Evolutionary conservation across 306 rosid genomes (phyloP).

Genomic region (Malus sieversii): DNA sequence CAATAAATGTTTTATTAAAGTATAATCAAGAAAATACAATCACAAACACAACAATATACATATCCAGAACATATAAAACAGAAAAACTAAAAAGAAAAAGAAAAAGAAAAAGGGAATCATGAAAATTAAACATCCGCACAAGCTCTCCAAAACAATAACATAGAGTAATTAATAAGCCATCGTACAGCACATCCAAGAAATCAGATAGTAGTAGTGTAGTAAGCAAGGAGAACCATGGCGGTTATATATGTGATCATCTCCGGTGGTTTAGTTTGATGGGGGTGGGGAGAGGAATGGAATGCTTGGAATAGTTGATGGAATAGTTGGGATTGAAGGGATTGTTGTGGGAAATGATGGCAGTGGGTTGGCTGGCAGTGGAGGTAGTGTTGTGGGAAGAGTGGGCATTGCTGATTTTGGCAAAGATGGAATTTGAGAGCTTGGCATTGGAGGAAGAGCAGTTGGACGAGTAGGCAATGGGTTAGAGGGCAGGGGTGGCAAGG

Average conservation of each 20-base stretch:
- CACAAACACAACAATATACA: neutral
- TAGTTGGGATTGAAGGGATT: neutral
- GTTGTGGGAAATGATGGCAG: constrained; percentile 6
- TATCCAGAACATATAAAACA: neutral
- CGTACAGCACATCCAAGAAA: neutral
- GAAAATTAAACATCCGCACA: neutral
- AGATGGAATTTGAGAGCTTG: constrained; percentile 4
- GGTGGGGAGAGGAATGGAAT: constrained; percentile 6
- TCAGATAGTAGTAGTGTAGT: neutral
- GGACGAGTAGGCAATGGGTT: neutral
- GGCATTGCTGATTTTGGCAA: neutral
- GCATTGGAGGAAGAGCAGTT: neutral
- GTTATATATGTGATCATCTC: neutral
- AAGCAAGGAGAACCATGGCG: neutral
- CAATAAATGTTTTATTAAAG: too few relatives aligned
- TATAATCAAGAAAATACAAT: neutral
- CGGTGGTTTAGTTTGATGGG: constrained; percentile 9
- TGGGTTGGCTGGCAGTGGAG: constrained; percentile 3
- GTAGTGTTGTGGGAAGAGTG: neutral
- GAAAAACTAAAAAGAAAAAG: too few relatives aligned
- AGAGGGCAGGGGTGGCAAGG: constrained; percentile 1
- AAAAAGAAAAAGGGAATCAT: too few relatives aligned
- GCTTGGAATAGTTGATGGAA: constrained; percentile 6
- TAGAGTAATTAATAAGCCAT: neutral
- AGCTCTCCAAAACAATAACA: neutral